Percentiles rank a stretch among this genome's conserved stretches.
Conservation (phyloP, 2,329 filamentous ascomycete genomes). For the Fusarium hostae region DNA sequence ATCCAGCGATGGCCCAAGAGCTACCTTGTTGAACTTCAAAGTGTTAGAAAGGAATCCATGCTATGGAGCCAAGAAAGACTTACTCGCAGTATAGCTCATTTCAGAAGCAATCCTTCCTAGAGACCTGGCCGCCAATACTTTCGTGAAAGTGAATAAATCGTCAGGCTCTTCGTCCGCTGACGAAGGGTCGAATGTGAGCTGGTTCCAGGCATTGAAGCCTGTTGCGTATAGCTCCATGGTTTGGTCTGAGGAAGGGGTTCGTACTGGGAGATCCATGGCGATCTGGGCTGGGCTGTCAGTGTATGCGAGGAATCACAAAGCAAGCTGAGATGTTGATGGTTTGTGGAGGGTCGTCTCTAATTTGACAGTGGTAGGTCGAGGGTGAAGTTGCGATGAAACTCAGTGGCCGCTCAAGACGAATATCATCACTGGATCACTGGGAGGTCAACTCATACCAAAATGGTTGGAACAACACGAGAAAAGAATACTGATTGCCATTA, state of each 20-base stretch:
- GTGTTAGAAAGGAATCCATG: neutral
- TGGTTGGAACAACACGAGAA: accelerated
- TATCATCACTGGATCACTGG: neutral
- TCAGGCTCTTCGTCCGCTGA: conserved; percentile 50
- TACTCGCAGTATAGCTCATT: conserved; percentile 61
- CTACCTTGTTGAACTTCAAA: conserved; percentile 37
- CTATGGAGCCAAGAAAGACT: neutral
- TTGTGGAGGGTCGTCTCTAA: neutral
- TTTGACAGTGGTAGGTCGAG: neutral
- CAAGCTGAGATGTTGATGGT: too few species aligned
- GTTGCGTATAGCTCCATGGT: conserved; percentile 63
- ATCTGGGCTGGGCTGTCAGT: too few species aligned
- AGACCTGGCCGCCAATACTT: conserved; percentile 51
- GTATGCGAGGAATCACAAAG: too few species aligned
- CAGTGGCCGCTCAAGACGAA: neutral
- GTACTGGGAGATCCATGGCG: conserved; percentile 24
- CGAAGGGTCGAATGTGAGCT: conserved; percentile 56
- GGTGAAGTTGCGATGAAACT: neutral
- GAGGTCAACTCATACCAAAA: neutral
- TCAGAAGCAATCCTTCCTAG: conserved; percentile 52
- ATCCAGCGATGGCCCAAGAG: conserved; percentile 36
- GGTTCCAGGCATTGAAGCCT: conserved; percentile 69
- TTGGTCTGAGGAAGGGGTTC: neutral
- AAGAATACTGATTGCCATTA: neutral
- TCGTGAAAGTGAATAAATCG: conserved; percentile 59